Evolutionary conservation across 2,329 filamentous ascomycete genomes (phyloP).

Genomic region (Dactylella cylindrospora): DNA sequence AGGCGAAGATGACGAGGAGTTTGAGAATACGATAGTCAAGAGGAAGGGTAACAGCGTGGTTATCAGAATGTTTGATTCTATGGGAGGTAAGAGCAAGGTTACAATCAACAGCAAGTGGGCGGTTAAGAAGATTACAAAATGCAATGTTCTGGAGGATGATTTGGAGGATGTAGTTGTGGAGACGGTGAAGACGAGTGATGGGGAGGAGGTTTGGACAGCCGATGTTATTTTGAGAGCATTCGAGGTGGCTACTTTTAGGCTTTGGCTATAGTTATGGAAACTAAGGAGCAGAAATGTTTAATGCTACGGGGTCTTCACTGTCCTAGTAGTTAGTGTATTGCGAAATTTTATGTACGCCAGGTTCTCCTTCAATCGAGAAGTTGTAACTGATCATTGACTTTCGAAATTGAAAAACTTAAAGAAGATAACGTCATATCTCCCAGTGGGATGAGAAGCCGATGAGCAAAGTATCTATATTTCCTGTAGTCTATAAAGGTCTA

Average conservation of each 20-base stretch:
- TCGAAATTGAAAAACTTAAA: too few relatives aligned
- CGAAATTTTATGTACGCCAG: too few relatives aligned
- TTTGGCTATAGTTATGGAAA: constrained; percentile 58
- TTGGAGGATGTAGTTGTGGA: constrained; percentile 62
- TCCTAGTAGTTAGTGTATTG: too few relatives aligned
- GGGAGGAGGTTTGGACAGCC: constrained; percentile 57
- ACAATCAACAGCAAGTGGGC: constrained; percentile 62
- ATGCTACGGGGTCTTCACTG: too few relatives aligned
- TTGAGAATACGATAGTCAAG: constrained; percentile 64
- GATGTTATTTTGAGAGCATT: constrained; percentile 72
- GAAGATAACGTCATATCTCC: too few relatives aligned
- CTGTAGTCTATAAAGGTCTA: too few relatives aligned
- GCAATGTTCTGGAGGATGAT: constrained; percentile 87
- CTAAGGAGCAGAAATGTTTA: too few relatives aligned
- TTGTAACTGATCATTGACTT: too few relatives aligned
- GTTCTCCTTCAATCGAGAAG: too few relatives aligned
- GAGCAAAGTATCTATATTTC: too few relatives aligned
- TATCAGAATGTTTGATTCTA: constrained; percentile 79
- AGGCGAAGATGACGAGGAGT: constrained; percentile 81
- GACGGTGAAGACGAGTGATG: constrained; percentile 50
- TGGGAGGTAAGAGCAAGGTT: constrained; percentile 78
- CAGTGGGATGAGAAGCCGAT: too few relatives aligned
- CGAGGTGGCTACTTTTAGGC: constrained; percentile 78
- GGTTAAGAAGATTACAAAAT: constrained; percentile 76
- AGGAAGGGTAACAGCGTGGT: constrained; percentile 78